Evolutionary conservation across 371 early-diverging fungal genomes (phyloP).

Genomic region (Actinomucor elegans): DNA sequence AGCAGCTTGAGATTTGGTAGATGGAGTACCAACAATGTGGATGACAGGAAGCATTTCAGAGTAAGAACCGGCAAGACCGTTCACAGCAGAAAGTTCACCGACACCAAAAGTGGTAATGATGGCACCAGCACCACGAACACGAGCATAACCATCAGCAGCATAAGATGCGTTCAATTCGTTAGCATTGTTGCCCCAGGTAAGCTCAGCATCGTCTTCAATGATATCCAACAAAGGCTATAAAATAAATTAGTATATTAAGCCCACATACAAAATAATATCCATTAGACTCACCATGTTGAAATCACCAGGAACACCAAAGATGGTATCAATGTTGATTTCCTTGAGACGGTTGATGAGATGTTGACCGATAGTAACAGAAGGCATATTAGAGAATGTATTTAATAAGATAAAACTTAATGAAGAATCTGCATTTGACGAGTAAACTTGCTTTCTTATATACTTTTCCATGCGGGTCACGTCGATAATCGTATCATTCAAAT

Average conservation of each 20-base stretch:
- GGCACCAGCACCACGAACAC: constrained; percentile 35
- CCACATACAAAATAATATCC: neutral
- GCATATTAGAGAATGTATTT: constrained; percentile 1
- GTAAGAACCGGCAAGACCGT: constrained; percentile 54
- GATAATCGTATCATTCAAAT: constrained; percentile 15
- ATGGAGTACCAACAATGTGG: constrained; percentile 57
- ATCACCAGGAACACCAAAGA: constrained; percentile 52
- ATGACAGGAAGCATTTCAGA: constrained; percentile 58
- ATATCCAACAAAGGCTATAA: constrained; percentile 25
- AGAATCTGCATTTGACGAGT: neutral
- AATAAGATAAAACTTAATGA: constrained; percentile 1
- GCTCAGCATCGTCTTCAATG: constrained; percentile 35
- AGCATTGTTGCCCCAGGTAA: constrained; percentile 41
- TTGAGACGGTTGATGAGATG: constrained; percentile 44
- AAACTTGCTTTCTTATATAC: constrained; percentile 1
- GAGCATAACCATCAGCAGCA: constrained; percentile 62
- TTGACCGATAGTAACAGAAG: constrained; percentile 27
- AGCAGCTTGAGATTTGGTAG: constrained; percentile 37
- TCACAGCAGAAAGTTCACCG: constrained; percentile 53
- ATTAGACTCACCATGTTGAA: constrained; percentile 38
- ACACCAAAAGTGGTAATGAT: constrained; percentile 60
- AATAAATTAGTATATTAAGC: neutral
- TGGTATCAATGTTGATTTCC: constrained; percentile 40
- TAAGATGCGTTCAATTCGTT: constrained; percentile 52
- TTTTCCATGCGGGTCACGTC: neutral